These are phyloP conservation scores for Cochlearia excelsa DNA, from an alignment of 345 rosid genomes.

Conservation along the genomic window DNA sequence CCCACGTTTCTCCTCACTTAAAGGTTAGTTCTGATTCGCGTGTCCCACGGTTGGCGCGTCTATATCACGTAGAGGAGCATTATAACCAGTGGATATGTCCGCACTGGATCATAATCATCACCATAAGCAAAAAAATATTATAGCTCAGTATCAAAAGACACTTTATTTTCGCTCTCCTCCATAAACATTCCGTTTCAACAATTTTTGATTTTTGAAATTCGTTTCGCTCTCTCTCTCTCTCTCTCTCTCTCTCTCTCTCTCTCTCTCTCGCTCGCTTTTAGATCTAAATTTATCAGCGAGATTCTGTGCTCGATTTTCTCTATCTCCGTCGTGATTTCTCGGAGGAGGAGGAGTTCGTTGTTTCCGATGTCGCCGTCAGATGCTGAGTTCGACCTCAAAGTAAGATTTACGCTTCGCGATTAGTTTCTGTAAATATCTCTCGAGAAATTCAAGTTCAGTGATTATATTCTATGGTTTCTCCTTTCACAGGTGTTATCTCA, in stretches of 20 bases:
- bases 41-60: constrained; percentile 21
- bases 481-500: constrained; percentile 45
- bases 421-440: background rate
- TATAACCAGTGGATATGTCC: background rate
- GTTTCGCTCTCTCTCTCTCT: background rate
- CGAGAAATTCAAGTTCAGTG: constrained; percentile 2
- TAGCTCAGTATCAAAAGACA: constrained; percentile 6
- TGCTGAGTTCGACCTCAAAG: constrained; percentile 57
- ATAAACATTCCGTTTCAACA: constrained; percentile 36
- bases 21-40: constrained; percentile 9
- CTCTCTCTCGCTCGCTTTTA: constrained; percentile 22
- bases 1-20: constrained; percentile 17
- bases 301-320: background rate
- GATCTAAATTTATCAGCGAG: constrained; percentile 21
- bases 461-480: constrained; percentile 8
- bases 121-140: background rate
- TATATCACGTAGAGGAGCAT: constrained; percentile 15
- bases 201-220: constrained; percentile 31
- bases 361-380: constrained; percentile 50
- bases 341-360: constrained; percentile 11
- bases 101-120: constrained; percentile 11
- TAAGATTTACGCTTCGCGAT: constrained; percentile 32
- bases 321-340: background rate
- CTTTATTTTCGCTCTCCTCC: constrained; percentile 15
- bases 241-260: constrained; percentile 7